phyloP scores from a whole-genome alignment of 2,329 filamentous ascomycete species.

The Calonectria pauciramosa region DNA sequence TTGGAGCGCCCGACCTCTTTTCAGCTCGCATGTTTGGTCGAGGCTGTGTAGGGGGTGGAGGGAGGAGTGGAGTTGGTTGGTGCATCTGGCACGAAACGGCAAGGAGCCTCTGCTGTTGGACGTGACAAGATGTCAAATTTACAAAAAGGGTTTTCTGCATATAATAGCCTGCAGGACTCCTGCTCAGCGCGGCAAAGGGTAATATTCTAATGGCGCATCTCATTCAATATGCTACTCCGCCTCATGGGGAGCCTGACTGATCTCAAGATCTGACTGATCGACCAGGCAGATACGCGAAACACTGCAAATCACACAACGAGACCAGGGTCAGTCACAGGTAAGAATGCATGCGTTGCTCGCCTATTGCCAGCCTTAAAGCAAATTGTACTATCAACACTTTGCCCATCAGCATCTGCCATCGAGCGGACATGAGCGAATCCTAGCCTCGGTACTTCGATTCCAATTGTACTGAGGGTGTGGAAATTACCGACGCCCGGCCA shows the following conservation, averaged over 20 bases:
- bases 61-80: slow-evolving; percentile 32
- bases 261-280: slow-evolving; percentile 33
- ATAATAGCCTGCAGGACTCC: neutral
- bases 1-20: slow-evolving; percentile 32
- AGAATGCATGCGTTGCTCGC: slow-evolving; percentile 19
- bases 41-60: slow-evolving; percentile 1
- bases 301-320: slow-evolving; percentile 17
- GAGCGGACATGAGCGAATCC: slow-evolving; percentile 21
- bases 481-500: neutral
- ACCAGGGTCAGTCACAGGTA: slow-evolving; percentile 25
- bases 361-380: slow-evolving; percentile 26
- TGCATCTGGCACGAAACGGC: slow-evolving; percentile 28
- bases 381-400: slow-evolving; percentile 20
- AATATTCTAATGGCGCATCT: slow-evolving; percentile 8
- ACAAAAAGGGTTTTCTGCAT: slow-evolving; percentile 14
- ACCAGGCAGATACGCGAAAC: slow-evolving; percentile 35
- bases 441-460: neutral
- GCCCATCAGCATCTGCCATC: slow-evolving; percentile 25
- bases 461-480: slow-evolving; percentile 6
- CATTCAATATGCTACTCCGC: slow-evolving; percentile 14
- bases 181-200: slow-evolving; percentile 3
- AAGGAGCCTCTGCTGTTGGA: slow-evolving; percentile 3
- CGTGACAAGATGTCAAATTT: slow-evolving; percentile 20
- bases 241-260: slow-evolving; percentile 16
- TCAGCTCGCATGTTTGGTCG: slow-evolving; percentile 39